Evolutionary conservation across 208 protist species (phyloP).

Genomic region (Vickermania spadyakhi): DNA sequence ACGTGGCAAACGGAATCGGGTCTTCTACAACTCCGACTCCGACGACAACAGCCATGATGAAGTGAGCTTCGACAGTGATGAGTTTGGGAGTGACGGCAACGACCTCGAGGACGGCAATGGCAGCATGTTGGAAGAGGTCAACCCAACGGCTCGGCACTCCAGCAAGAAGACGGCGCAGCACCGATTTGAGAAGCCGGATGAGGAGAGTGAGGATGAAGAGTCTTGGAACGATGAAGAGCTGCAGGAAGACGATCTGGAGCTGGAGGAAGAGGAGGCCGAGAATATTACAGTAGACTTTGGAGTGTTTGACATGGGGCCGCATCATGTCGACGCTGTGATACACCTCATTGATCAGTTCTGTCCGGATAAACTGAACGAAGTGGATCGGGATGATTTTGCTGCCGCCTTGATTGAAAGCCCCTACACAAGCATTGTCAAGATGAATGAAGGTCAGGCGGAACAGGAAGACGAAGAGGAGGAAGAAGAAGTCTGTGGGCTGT

Average conservation of each 20-base stretch:
- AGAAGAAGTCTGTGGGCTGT: constrained; percentile 69
- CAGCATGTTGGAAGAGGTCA: neutral
- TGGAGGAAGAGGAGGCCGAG: constrained; percentile 14
- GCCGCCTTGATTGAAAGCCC: constrained; percentile 45
- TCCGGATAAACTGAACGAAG: constrained; percentile 77
- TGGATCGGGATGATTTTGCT: constrained; percentile 74
- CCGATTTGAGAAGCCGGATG: neutral
- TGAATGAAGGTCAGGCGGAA: constrained; percentile 38
- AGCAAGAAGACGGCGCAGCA: neutral
- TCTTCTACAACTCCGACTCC: neutral
- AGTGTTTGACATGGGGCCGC: constrained; percentile 70
- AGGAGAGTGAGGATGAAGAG: neutral
- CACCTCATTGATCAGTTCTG: constrained; percentile 82
- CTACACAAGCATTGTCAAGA: constrained; percentile 66
- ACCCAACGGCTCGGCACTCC: neutral
- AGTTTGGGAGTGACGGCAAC: neutral
- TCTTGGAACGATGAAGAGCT: constrained; percentile 18
- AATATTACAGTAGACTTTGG: constrained; percentile 81
- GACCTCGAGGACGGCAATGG: neutral
- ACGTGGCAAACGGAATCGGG: neutral
- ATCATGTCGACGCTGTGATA: constrained; percentile 57
- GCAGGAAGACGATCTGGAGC: constrained; percentile 13
- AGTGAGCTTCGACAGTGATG: constrained; percentile 3
- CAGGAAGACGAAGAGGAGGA: constrained; percentile 36
- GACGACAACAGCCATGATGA: constrained; percentile 2